Conservation (phyloP, 352 stramenopile species). For the Phytophthora pluvialis region DNA sequence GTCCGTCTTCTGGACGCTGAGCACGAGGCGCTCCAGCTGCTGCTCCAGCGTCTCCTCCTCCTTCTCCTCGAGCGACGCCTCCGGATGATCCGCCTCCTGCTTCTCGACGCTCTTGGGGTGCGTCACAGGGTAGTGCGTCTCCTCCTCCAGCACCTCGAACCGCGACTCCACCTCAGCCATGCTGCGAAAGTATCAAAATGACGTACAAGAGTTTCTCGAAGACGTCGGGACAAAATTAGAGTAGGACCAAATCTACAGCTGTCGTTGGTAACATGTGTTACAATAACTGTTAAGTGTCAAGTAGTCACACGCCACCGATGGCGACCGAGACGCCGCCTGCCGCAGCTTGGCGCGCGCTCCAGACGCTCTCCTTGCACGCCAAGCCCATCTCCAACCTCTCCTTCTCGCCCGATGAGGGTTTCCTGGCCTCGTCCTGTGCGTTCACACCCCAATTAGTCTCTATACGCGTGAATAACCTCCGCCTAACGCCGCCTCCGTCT, state of each 20-base stretch:
- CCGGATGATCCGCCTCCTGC: constrained; percentile 13
- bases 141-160: constrained; percentile 88
- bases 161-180: constrained; percentile 48
- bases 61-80: constrained; percentile 20
- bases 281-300: constrained; percentile 10
- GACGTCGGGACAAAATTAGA: not conserved
- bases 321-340: not conserved
- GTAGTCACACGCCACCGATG: not conserved
- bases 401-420: constrained; percentile 59
- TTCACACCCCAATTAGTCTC: not conserved
- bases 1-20: constrained; percentile 43
- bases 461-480: not conserved
- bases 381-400: constrained; percentile 81
- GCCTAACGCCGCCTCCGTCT: not conserved
- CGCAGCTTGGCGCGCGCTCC: constrained; percentile 18
- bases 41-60: constrained; percentile 69
- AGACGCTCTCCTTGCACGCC: constrained; percentile 50
- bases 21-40: constrained; percentile 63
- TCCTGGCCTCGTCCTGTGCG: constrained; percentile 75
- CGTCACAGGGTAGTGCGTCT: constrained; percentile 72
- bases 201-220: constrained; percentile 22
- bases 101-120: constrained; percentile 38
- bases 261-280: not conserved
- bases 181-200: constrained; percentile 13
- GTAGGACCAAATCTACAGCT: not conserved